Base-by-base conservation (phyloP, 2,329 filamentous ascomycete genomes). In the Ophiosphaerella herpotricha region DNA sequence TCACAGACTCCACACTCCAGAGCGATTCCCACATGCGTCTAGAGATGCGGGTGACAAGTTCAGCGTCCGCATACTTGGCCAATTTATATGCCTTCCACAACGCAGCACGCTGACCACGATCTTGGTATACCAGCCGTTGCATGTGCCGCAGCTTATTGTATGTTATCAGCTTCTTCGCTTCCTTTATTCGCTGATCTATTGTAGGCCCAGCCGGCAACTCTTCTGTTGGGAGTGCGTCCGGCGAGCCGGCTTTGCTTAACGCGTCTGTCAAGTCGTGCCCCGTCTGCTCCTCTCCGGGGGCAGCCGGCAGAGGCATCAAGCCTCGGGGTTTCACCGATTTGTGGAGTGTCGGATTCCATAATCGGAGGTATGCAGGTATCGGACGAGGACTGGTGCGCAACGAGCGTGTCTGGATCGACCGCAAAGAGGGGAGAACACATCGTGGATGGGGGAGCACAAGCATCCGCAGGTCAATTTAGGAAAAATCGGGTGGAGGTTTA, bases 21-120 rank as follows among this genome's bases (percentile, higher is more conserved):
- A 75, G 46, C 5, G 71, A 38, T 24, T 70, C 57, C 73, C 74
- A 75, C 5, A 64, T 68, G 43, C 50, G 46, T 26, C 60, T 44
- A 2, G 70, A 55, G 4, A 75, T 47, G 26, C 43, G 46, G 5
- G 12, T 36, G 12, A 60, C 41, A 5, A 72, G 38, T 6, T 48
- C 48, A 6, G 60, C 52, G 26, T 60, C 51, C 4, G 21, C 51
- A 6, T 48, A 31, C 34, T 63, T 70, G 3, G 63, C 61, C 11
- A 54, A 43, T 16, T 23, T 46, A 46, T 74, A 75, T 14, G 62
- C 63, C 43, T 55, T 58, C 72, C 72, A 74, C 16, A 74, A 31
- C 7, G 43, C 46, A 9, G 46, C 47, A 14, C 54, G 57, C 14
- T 23, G 47, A 12, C 41, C 38, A 42, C 50, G 16, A 29, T 18